Evolutionary conservation across 2,329 filamentous ascomycete genomes (phyloP).

Genomic region (Fusarium longipes): DNA sequence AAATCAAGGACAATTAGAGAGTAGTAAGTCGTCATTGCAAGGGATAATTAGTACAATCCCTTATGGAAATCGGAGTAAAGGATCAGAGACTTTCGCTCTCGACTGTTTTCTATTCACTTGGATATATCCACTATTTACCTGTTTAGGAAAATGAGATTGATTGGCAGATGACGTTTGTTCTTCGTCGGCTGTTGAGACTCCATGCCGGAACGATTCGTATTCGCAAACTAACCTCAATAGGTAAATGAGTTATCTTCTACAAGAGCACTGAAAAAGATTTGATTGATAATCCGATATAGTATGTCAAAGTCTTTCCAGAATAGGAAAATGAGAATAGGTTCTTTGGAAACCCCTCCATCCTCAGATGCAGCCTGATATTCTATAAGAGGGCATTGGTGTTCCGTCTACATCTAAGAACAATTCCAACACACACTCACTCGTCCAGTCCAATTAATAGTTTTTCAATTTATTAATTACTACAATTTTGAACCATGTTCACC

Average conservation of each 20-base stretch:
- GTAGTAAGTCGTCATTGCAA: no score
- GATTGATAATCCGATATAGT: not conserved
- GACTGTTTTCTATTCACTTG: no score
- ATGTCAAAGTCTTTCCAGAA: not conserved
- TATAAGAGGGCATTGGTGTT: not conserved
- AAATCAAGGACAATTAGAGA: no score
- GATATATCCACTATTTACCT: not conserved
- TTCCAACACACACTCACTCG: no score
- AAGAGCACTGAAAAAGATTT: not conserved
- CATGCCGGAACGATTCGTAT: not conserved
- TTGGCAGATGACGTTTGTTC: not conserved
- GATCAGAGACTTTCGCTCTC: no score
- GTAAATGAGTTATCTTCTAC: not conserved
- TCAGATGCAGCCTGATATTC: rapidly evolving
- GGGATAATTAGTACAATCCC: no score
- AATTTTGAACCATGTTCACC: not conserved
- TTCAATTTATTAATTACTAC: not conserved
- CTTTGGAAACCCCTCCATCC: not conserved
- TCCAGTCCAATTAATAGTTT: no score
- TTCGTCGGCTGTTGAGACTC: no score
- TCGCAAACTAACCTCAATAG: not conserved
- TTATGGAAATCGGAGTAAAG: no score
- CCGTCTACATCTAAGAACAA: not conserved
- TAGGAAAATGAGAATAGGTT: not conserved
- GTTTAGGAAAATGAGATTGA: slow-evolving; percentile 30